Evolutionary conservation across 371 early-diverging fungal genomes (phyloP).

Genomic region (Mortierella sp.): DNA sequence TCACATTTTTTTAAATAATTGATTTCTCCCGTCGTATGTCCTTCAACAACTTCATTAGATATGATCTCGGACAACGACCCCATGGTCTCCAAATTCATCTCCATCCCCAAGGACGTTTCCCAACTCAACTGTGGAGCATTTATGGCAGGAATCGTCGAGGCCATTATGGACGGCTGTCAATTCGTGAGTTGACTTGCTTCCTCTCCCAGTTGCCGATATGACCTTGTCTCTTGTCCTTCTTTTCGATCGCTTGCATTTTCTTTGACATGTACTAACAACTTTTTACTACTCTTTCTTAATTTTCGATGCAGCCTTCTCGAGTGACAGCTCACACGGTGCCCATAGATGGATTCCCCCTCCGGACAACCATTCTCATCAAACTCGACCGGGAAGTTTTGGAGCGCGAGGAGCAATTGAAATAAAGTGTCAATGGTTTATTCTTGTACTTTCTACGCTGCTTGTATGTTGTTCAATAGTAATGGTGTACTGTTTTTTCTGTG

Average conservation of each 20-base stretch:
- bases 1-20: background rate
- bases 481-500: background rate
- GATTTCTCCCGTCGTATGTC: too few species aligned
- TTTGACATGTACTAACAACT: background rate
- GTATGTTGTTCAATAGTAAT: background rate
- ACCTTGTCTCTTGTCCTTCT: background rate
- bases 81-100: slow-evolving; percentile 87
- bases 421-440: slow-evolving; percentile 6
- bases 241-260: background rate
- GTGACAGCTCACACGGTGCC: slow-evolving; percentile 96
- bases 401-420: slow-evolving; percentile 81
- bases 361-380: slow-evolving; percentile 96
- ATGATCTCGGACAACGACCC: slow-evolving; percentile 99
- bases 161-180: slow-evolving; percentile 90
- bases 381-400: slow-evolving; percentile 87
- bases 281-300: background rate
- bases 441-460: background rate
- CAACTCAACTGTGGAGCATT: slow-evolving; percentile 95
- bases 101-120: slow-evolving; percentile 93
- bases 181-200: slow-evolving; percentile 76
- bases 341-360: slow-evolving; percentile 89
- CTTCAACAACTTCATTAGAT: slow-evolving; percentile 65
- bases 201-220: background rate
- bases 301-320: slow-evolving; percentile 79
- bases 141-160: slow-evolving; percentile 96